Evolutionary conservation across 257 asterid genomes (phyloP).

Genomic region (Dorcoceras hygrometricum): DNA sequence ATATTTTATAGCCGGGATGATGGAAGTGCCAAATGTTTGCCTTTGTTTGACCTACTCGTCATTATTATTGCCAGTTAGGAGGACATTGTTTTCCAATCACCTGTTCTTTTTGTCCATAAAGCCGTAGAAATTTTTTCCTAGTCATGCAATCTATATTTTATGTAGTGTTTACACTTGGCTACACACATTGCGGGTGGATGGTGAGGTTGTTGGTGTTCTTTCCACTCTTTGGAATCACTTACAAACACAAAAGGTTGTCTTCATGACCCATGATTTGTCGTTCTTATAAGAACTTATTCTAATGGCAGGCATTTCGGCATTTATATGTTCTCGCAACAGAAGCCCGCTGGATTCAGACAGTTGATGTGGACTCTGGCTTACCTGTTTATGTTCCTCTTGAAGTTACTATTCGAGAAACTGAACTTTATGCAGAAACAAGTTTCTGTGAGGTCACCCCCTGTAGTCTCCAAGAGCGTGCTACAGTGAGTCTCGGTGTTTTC

Average conservation of each 20-base stretch:
- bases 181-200: neutral
- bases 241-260: neutral
- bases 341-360: slow-evolving; percentile 98
- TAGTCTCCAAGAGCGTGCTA: slow-evolving; percentile 91
- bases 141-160: neutral
- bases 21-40: too few species aligned
- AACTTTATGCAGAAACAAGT: slow-evolving; percentile 78
- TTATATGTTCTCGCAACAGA: slow-evolving; percentile 96
- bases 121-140: neutral
- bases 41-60: neutral
- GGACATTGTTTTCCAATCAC: neutral
- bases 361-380: slow-evolving; percentile 90
- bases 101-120: neutral
- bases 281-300: slow-evolving; percentile 17
- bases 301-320: slow-evolving; percentile 89
- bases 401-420: slow-evolving; percentile 78
- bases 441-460: slow-evolving; percentile 95
- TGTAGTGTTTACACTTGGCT: neutral
- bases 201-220: neutral
- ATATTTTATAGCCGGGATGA: too few species aligned
- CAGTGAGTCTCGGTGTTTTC: slow-evolving; percentile 51
- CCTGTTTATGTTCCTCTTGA: slow-evolving; percentile 95
- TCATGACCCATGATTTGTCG: slow-evolving; percentile 14
- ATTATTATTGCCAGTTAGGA: neutral
- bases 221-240: neutral